These are phyloP conservation scores for Ceratocystis cubensis DNA, from an alignment of 2,329 filamentous ascomycete genomes.

Conservation along the genomic window DNA sequence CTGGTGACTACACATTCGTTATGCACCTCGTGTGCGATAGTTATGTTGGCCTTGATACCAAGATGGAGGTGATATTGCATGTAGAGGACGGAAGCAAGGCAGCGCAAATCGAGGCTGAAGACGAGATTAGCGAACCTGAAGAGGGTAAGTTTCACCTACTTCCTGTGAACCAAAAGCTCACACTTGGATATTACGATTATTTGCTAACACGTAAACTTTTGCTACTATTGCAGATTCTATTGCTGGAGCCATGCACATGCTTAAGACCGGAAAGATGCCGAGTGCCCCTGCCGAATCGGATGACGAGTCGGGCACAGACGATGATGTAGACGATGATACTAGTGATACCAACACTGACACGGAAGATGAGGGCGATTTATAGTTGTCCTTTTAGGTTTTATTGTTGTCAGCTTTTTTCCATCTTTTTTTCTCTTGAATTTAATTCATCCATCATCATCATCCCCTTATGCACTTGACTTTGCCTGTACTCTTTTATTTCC, in stretches of 20 bases:
- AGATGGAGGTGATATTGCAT: conserved; percentile 75
- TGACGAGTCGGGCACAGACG: conserved; percentile 68
- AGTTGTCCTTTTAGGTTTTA: conserved; percentile 18
- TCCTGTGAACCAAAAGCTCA: background rate
- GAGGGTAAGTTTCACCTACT: conserved; percentile 58
- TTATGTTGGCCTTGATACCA: conserved; percentile 87
- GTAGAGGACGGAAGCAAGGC: conserved; percentile 86
- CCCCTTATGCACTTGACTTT: conserved; percentile 7
- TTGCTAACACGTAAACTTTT: conserved; percentile 26
- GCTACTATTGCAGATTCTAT: conserved; percentile 56
- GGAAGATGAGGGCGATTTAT: conserved; percentile 38
- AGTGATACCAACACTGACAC: conserved; percentile 59
- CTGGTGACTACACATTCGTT: conserved; percentile 86
- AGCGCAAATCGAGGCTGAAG: conserved; percentile 65
- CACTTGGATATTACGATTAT: background rate
- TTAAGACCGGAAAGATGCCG: conserved; percentile 56
- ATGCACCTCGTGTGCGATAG: conserved; percentile 91
- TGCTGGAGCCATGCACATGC: conserved; percentile 77
- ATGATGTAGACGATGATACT: conserved; percentile 55
- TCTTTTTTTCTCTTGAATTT: conserved; percentile 4
- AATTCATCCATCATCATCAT: background rate
- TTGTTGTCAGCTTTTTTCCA: conserved; percentile 20
- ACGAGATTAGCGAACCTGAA: conserved; percentile 95
- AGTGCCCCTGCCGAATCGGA: conserved; percentile 44
- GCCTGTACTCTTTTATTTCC: conserved; percentile 1